Percentiles rank a stretch among this genome's conserved stretches.
Conservation (phyloP, 352 stramenopile species). For the Globisporangium emineosum region DNA sequence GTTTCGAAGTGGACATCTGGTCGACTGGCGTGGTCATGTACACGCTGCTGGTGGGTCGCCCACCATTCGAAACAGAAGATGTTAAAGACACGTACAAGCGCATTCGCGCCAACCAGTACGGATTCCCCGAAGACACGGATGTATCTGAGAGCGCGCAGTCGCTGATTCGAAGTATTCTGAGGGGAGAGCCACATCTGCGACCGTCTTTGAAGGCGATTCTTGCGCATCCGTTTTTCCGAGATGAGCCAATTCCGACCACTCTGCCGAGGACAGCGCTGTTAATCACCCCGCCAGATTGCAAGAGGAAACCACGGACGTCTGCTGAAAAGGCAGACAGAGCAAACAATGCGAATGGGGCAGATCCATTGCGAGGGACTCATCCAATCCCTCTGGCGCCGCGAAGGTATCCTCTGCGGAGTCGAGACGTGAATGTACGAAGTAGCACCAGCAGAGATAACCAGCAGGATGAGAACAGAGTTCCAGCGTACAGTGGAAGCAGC, state of each 20-base stretch:
- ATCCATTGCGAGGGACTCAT: conserved; percentile 21
- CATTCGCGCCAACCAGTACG: conserved; percentile 96
- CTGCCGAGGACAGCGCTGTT: conserved; percentile 64
- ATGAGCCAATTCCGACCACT: conserved; percentile 50
- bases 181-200: conserved; percentile 60
- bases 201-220: conserved; percentile 79
- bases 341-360: neutral
- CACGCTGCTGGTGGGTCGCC: conserved; percentile 95
- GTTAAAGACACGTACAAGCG: conserved; percentile 98
- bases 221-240: conserved; percentile 70
- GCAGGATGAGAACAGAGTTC: conserved; percentile 8
- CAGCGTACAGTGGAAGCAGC: neutral
- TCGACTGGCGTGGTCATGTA: conserved; percentile 97
- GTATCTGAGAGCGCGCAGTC: conserved; percentile 82
- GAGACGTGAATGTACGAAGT: conserved; percentile 27
- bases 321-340: conserved; percentile 3
- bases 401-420: conserved; percentile 33
- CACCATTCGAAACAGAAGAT: conserved; percentile 96
- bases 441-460: conserved; percentile 10
- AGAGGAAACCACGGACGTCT: conserved; percentile 18
- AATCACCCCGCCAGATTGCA: conserved; percentile 65
- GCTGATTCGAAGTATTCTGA: conserved; percentile 72
- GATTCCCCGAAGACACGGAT: conserved; percentile 88
- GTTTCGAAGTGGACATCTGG: conserved; percentile 98
- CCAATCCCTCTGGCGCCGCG: conserved; percentile 23